A percentile compares a stretch with the other conserved stretches of the same genome.
These are phyloP conservation scores for Colletotrichum ledebouriae DNA, from an alignment of 2,329 filamentous ascomycete genomes.

Conservation along the genomic window DNA sequence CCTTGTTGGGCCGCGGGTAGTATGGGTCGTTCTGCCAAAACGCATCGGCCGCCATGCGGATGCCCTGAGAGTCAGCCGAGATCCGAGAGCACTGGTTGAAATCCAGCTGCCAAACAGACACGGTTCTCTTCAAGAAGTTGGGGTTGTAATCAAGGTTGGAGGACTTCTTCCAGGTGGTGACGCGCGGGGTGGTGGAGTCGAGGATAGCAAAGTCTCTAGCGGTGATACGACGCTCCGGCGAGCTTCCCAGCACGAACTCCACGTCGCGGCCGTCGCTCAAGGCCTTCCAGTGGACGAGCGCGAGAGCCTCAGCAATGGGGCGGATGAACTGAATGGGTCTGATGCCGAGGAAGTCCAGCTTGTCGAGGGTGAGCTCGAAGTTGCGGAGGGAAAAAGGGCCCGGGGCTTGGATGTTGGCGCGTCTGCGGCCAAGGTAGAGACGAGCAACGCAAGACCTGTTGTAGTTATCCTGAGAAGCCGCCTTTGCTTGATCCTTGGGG, in stretches of 20 bases:
- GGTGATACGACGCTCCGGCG: background rate
- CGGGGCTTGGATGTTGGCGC: background rate
- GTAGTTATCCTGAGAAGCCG: background rate
- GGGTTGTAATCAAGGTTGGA: background rate
- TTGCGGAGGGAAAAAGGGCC: background rate
- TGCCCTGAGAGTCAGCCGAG: background rate
- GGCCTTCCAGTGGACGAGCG: background rate
- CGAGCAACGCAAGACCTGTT: background rate
- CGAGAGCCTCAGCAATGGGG: background rate
- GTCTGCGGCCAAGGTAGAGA: background rate
- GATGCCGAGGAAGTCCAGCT: background rate
- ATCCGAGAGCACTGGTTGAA: conserved; percentile 1
- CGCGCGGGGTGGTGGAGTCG: background rate
- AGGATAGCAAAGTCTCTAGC: background rate
- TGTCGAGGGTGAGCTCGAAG: background rate
- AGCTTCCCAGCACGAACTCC: background rate
- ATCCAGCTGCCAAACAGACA: background rate
- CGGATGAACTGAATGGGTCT: background rate
- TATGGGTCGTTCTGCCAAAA: background rate
- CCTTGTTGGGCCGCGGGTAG: conserved; percentile 3
- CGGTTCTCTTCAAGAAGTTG: background rate
- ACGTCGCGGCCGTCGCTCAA: background rate
- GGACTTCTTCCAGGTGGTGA: background rate
- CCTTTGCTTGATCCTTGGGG: background rate
- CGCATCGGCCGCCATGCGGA: background rate